phyloP scores from a whole-genome alignment of 768 basidiomycete species.

The Mycena venus region DNA sequence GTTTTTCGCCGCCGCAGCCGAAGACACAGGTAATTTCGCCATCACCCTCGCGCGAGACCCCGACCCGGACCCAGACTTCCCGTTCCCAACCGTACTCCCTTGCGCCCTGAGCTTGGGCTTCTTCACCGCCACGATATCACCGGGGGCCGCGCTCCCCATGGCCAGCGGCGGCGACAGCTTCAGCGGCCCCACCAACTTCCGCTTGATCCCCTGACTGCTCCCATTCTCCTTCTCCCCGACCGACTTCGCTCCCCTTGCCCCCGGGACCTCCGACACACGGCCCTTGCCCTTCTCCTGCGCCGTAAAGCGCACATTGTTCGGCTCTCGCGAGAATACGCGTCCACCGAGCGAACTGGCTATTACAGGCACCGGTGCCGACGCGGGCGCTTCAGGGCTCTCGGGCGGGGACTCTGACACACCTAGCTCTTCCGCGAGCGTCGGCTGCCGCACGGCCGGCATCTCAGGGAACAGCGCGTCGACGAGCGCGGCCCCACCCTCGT shows the following conservation, averaged over 20 bases:
- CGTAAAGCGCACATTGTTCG: slow-evolving; percentile 42
- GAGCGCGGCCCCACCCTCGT: slow-evolving; percentile 43
- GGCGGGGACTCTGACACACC: slow-evolving; percentile 57
- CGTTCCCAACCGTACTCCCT: slow-evolving; percentile 10
- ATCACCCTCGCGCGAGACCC: slow-evolving; percentile 38
- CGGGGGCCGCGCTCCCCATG: background rate
- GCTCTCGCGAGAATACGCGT: slow-evolving; percentile 46
- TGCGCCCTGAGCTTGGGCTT: slow-evolving; percentile 49
- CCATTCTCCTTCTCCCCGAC: slow-evolving; percentile 34
- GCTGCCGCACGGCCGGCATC: slow-evolving; percentile 34
- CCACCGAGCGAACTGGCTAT: slow-evolving; percentile 36
- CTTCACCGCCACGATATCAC: slow-evolving; percentile 39
- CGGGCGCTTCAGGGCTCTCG: slow-evolving; percentile 62
- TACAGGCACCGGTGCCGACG: background rate
- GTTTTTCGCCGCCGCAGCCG: slow-evolving; percentile 5
- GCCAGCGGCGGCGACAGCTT: slow-evolving; percentile 9
- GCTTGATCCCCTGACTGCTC: slow-evolving; percentile 1
- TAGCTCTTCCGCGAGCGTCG: slow-evolving; percentile 61
- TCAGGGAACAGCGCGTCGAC: slow-evolving; percentile 36
- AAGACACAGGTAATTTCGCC: slow-evolving; percentile 48
- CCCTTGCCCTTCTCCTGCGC: slow-evolving; percentile 58
- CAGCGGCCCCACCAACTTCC: slow-evolving; percentile 18
- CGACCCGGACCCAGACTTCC: slow-evolving; percentile 25
- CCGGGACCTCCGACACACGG: slow-evolving; percentile 35
- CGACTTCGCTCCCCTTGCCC: background rate